Evolutionary conservation across 2,329 filamentous ascomycete species (phyloP).

Genomic region (Fusarium sulawesiense): DNA sequence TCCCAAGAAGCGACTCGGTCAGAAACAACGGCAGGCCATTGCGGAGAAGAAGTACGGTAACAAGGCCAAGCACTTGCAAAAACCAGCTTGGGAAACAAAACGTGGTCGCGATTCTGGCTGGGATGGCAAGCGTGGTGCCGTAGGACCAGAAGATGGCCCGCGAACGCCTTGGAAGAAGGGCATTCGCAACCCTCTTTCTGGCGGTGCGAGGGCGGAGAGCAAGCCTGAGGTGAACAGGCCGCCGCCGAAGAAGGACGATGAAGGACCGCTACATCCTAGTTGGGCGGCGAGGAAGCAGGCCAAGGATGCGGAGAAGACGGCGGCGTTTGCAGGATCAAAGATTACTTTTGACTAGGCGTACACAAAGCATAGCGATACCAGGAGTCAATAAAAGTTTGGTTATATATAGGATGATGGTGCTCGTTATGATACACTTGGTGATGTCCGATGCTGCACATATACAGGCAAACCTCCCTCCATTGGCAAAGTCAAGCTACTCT

Average conservation of each 20-base stretch:
- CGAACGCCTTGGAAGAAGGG: slow-evolving; percentile 66
- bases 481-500: slow-evolving; percentile 71
- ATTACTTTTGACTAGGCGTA: slow-evolving; percentile 65
- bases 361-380: slow-evolving; percentile 35
- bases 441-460: slow-evolving; percentile 24
- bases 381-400: slow-evolving; percentile 35
- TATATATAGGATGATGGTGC: background rate
- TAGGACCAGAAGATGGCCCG: slow-evolving; percentile 55
- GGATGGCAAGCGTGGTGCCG: slow-evolving; percentile 68
- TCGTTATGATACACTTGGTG: background rate
- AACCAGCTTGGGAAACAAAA: slow-evolving; percentile 49
- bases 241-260: slow-evolving; percentile 57
- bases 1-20: slow-evolving; percentile 79
- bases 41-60: slow-evolving; percentile 84
- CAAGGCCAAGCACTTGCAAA: slow-evolving; percentile 73
- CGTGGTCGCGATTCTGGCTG: slow-evolving; percentile 62
- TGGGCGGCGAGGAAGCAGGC: slow-evolving; percentile 73
- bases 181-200: slow-evolving; percentile 52
- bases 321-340: slow-evolving; percentile 67
- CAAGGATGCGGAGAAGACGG: slow-evolving; percentile 66
- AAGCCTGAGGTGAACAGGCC: slow-evolving; percentile 29
- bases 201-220: background rate
- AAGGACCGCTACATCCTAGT: slow-evolving; percentile 70
- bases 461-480: slow-evolving; percentile 70
- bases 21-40: slow-evolving; percentile 81